Percentiles rank a stretch among this genome's conserved stretches.
These are phyloP conservation scores for Nematocida sp. DNA, from an alignment of 371 early-diverging fungal species.

Conservation along the genomic window DNA sequence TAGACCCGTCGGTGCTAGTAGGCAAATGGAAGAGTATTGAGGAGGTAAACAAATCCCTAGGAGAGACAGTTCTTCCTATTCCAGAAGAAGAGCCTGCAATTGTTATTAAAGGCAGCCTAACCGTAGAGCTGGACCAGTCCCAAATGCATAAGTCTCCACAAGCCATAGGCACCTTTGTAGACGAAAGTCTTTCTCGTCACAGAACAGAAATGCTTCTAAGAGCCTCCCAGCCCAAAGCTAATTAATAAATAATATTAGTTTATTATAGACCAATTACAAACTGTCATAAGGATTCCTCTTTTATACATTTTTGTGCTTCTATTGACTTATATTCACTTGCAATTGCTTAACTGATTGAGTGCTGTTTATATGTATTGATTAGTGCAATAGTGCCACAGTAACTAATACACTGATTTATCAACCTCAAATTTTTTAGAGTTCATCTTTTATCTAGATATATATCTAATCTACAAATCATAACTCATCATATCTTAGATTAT, in stretches of 20 bases:
- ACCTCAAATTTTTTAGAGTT: too few species aligned
- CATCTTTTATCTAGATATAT: too few species aligned
- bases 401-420: too few species aligned
- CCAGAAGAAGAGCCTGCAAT: background rate
- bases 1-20: constrained; percentile 61
- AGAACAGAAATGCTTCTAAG: constrained; percentile 50
- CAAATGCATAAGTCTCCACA: background rate
- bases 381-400: too few species aligned
- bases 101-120: constrained; percentile 10
- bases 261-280: background rate
- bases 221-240: background rate
- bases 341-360: too few species aligned
- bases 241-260: background rate
- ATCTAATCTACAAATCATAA: too few species aligned
- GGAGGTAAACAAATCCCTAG: constrained; percentile 12
- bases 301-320: too few species aligned
- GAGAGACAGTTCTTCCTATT: background rate
- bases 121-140: constrained; percentile 8
- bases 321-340: too few species aligned
- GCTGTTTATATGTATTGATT: too few species aligned
- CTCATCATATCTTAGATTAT: too few species aligned
- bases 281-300: background rate
- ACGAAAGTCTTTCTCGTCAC: constrained; percentile 7
- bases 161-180: background rate
- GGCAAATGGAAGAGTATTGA: constrained; percentile 53